Evolutionary conservation across 345 rosid species (phyloP).

Genomic region (Rhodamnia argentea): DNA sequence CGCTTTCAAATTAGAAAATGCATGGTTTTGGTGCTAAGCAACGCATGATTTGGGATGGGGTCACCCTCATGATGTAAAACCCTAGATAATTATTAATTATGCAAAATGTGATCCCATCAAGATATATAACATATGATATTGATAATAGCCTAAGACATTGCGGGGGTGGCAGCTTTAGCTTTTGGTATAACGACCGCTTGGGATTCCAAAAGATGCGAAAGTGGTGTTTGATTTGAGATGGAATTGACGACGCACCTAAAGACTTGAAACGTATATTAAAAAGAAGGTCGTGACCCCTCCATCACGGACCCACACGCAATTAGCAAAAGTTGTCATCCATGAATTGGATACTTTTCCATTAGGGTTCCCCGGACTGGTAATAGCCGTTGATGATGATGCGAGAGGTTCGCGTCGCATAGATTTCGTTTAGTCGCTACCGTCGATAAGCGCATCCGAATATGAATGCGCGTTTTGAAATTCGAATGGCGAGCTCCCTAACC

Average conservation of each 20-base stretch:
- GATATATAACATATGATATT: neutral
- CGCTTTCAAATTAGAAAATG: neutral
- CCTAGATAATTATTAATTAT: neutral
- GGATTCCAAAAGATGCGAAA: constrained; percentile 6
- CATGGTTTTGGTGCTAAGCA: neutral
- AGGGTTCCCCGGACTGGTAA: neutral
- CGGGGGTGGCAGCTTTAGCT: neutral
- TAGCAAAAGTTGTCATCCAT: neutral
- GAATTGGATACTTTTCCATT: neutral
- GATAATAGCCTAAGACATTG: neutral
- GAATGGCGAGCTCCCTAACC: neutral
- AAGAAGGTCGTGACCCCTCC: neutral
- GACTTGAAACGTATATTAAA: neutral
- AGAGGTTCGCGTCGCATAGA: neutral
- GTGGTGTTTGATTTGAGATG: neutral
- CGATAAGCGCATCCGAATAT: neutral
- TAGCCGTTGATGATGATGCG: neutral
- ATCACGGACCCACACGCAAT: constrained; percentile 2
- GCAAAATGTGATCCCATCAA: neutral
- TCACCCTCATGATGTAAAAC: neutral
- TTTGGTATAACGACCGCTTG: neutral
- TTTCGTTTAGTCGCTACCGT: neutral
- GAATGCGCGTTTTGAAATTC: neutral
- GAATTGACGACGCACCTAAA: constrained; percentile 8
- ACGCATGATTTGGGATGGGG: neutral